Conservation (phyloP, 768 basidiomycete species). For the Cyclocybe cylindracea region DNA sequence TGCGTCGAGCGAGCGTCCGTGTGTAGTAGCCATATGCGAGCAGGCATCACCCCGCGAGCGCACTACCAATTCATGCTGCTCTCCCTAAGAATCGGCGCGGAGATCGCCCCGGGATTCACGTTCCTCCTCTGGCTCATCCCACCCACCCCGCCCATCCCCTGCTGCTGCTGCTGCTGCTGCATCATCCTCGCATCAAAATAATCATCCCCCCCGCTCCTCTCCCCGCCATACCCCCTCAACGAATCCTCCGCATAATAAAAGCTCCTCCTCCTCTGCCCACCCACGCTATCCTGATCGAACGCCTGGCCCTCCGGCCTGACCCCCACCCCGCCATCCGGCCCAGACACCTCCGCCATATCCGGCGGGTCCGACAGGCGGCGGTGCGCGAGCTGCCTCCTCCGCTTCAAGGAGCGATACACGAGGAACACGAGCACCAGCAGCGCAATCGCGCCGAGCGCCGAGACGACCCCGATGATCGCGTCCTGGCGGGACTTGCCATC, state of each 20-base stretch:
- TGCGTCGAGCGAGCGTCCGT: no score
- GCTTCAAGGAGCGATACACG: slow-evolving; percentile 65
- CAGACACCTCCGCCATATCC: slow-evolving; percentile 19
- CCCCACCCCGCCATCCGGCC: slow-evolving; percentile 30
- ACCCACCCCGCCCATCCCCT: slow-evolving; percentile 9
- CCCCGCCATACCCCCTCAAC: slow-evolving; percentile 56
- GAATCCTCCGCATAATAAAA: slow-evolving; percentile 91
- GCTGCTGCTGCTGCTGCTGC: slow-evolving; percentile 9
- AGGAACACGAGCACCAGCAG: slow-evolving; percentile 74
- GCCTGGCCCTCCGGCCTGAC: slow-evolving; percentile 65
- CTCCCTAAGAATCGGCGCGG: slow-evolving; percentile 74
- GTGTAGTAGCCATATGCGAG: no score
- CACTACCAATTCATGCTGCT: slow-evolving; percentile 83
- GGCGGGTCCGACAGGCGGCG: slow-evolving; percentile 66
- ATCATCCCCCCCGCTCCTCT: slow-evolving; percentile 20
- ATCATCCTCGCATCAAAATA: slow-evolving; percentile 4
- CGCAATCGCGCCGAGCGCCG: slow-evolving; percentile 77
- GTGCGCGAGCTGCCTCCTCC: slow-evolving; percentile 70
- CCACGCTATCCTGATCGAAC: slow-evolving; percentile 77
- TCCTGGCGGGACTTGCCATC: slow-evolving; percentile 61
- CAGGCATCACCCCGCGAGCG: no score
- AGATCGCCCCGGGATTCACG: slow-evolving; percentile 64
- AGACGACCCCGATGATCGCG: slow-evolving; percentile 91
- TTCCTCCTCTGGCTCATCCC: slow-evolving; percentile 58
- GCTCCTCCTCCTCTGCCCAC: slow-evolving; percentile 69